Base-by-base conservation (phyloP, 257 asterid genomes). In the Lycium ferocissimum region DNA sequence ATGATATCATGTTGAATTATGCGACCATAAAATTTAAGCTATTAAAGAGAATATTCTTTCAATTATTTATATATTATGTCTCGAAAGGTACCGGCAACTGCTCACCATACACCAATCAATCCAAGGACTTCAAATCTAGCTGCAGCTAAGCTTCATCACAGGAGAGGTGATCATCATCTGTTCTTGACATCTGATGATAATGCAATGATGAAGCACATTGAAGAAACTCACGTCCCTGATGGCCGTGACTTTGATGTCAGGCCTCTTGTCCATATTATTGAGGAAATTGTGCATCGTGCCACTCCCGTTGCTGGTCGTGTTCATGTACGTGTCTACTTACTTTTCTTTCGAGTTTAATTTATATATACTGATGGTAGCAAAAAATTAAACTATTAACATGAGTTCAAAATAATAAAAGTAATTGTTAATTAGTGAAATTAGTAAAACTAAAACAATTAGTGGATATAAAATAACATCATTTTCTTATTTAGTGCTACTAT, bases 221-320 rank as follows among this genome's bases (percentile, higher is more conserved):
- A 54, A 73, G 87, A 76, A 53, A 88, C 91, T 14, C 96, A 93
- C 84, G 90, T 90, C 37, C 93, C 93, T 0, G 94, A 93, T 65
- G 87, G 91, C 0, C 91, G 90, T 33, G 93, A 90, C 4, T 90
- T 90, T 22, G 92, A 94, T 7, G 94, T 93, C 56, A 90, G 71
- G 62, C 91, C 95, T 1, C 88, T 94, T 35, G 88, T 94, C 15
- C 65, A 86, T 78, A 82, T 93, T 40, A 35, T 93, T 43, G 97
- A 93, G 91, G 93, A 93, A 14, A 93, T 94, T 84, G 76, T 94
- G 85, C 88, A 84, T 7, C 93, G 85, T 78, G 91, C 90, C 85
- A 88, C 94, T 45, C 9, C 72, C 15, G 15, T 89, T 75, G 79
- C 83, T 78, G 85, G 83, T 45, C 51, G 0, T 37, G 12, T 62